A percentile compares a stretch with the other conserved stretches of the same genome.
Conservation (phyloP, 2,329 filamentous ascomycete species). For the Diplocarpon mali region DNA sequence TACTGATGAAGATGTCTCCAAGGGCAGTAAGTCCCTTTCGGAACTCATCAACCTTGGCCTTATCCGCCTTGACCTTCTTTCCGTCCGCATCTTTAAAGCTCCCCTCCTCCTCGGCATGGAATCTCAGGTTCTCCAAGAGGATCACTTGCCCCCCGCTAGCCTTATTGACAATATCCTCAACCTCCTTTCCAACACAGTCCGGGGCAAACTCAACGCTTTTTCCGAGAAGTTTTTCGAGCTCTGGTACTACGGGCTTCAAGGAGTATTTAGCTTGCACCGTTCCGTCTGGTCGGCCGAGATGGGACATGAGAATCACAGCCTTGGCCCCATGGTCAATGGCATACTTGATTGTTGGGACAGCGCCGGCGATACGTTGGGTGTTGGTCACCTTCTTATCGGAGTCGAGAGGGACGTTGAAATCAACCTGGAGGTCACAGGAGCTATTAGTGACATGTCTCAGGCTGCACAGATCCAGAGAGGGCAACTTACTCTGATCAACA, state of each 20-base stretch:
- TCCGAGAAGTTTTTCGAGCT: constrained; percentile 80
- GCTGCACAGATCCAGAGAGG: neutral
- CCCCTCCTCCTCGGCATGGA: constrained; percentile 97
- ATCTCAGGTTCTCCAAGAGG: constrained; percentile 93
- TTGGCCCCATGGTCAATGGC: constrained; percentile 84
- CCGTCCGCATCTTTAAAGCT: constrained; percentile 87
- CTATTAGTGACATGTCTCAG: constrained; percentile 16
- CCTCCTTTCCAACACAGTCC: constrained; percentile 82
- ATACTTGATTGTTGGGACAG: constrained; percentile 90
- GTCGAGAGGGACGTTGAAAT: constrained; percentile 99
- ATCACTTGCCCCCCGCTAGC: constrained; percentile 74
- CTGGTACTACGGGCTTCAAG: constrained; percentile 79
- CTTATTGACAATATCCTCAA: constrained; percentile 80
- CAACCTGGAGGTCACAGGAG: constrained; percentile 51
- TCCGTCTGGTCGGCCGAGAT: constrained; percentile 91
- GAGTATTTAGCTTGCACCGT: constrained; percentile 87
- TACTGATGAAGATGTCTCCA: constrained; percentile 93
- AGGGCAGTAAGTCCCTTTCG: constrained; percentile 88
- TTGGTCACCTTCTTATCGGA: constrained; percentile 90
- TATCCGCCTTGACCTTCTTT: constrained; percentile 97
- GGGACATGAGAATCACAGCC: constrained; percentile 93
- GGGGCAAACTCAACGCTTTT: constrained; percentile 79
- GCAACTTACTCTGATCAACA: constrained; percentile 78
- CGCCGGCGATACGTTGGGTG: constrained; percentile 95
- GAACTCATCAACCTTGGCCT: constrained; percentile 85